Base-by-base conservation (phyloP, 2,329 filamentous ascomycete genomes). In the Penicillium decumbens region DNA sequence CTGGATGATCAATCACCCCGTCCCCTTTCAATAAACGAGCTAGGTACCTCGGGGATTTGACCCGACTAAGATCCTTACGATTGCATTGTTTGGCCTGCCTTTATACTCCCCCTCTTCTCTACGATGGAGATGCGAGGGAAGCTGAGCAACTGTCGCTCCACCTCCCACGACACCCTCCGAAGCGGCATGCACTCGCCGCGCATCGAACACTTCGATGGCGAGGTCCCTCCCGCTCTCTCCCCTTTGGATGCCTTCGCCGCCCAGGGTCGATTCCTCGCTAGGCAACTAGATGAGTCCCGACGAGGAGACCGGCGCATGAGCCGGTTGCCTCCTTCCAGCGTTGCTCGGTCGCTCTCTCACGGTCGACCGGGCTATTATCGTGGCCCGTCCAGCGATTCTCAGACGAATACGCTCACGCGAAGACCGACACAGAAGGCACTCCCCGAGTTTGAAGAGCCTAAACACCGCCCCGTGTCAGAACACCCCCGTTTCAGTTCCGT, bases 211-310 rank as follows among this genome's bases (percentile, higher is more conserved):
- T 78, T 88, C 49, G 86, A 87, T 49, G 88, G 88, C 54, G 88
- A 92, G 55, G 56, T 71, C 1, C 92, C 93, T 18, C 93, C 93
- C 4, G 88, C 93, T 45, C 79, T 97, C 49, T 97, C 93, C 6
- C 93, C 93, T 9, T 80, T 98, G 57, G 93, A 98, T 77, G 92
- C 92, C 41, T 95, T 98, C 67, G 92, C 92, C 20, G 80, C 92
- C 54, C 92, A 97, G 66, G 95, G 91, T 61, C 85, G 92, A 50
- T 75, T 95, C 61, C 80, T 98, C 44, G 90, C 90, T 33, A 88
- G 83, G 72, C 87, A 95, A 71, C 82, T 98, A 53, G 86, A 95
- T 68, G 85, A 93, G 59, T 85, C 82, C 56, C 80, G 82, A 63
- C 84, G 81, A 64, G 80, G 81, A 54, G 90, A 88, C 43, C 83